Base-by-base conservation (phyloP, 169 alveolate genomes). In the Eimeria zaria region DNA sequence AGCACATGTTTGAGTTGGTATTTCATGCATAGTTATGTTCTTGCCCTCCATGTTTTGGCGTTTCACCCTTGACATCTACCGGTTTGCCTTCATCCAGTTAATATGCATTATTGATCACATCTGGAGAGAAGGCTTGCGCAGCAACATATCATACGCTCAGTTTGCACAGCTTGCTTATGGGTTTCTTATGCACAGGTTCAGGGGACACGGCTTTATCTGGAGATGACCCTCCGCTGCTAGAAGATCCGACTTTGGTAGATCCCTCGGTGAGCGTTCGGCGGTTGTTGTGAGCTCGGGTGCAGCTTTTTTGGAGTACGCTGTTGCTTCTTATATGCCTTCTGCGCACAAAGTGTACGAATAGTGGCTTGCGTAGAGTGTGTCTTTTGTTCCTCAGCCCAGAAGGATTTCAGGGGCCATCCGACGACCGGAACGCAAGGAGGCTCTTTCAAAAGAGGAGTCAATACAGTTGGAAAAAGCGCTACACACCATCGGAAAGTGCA, bases 161-260 rank as follows among this genome's bases (percentile, higher is more conserved):
- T 36, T 24, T 69, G 80, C 51, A 69, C 20, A 33, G 5, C n/a
- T 0, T 69, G 46, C 51, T 69, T 33, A 51, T 33, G 80, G 80
- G 46, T 69, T 33, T 14, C 80, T 36, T 69, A 11, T 1, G 80
- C 80, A 69, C 80, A 69, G 80, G 80, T 36, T 69, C 80, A 11
- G 36, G 80, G 80, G 80, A 69, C 80, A 69, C 80, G 30, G 80
- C 80, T 36, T 18, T 69, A 2, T 69, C 80, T 69, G 80, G 80
- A 33, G 80, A 69, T 16, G 80, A 69, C 18, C 51, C 46, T 7
- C 80, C 80, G 1, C 51, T 69, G 20, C 48, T 69, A 14, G 80
- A 69, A 7, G 80, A 69, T n/a, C 80, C 80, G 80, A 69, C 24
- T 11, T 69, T 51, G 30, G 51, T 69, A 69, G 46, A 69, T 51